A percentile compares a stretch with the other conserved stretches of the same genome.
Conservation (phyloP, 495 filamentous ascomycete species). For the Podospora anserina region DNA sequence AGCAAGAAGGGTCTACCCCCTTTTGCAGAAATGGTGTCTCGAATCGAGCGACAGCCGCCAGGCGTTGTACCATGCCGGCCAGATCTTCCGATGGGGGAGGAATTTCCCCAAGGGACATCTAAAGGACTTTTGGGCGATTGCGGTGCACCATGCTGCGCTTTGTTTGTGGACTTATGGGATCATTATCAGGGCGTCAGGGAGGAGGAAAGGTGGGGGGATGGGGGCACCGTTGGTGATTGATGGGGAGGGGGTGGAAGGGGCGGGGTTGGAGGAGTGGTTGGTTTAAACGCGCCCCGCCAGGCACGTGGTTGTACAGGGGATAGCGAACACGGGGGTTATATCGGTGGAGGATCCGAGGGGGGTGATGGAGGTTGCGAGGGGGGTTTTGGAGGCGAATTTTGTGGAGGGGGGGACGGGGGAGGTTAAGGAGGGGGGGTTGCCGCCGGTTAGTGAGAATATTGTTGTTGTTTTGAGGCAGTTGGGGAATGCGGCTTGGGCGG, state of each 20-base stretch:
- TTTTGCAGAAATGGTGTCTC: conserved; percentile 52
- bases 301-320: neutral
- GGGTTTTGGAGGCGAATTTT: conserved; percentile 49
- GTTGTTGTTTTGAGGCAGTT: conserved; percentile 54
- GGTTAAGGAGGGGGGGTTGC: conserved; percentile 50
- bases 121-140: conserved; percentile 58
- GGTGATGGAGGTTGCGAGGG: conserved; percentile 47
- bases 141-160: conserved; percentile 57
- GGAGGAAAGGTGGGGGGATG: conserved; percentile 14
- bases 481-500: conserved; percentile 41
- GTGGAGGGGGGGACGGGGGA: conserved; percentile 56
- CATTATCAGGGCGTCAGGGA: conserved; percentile 34
- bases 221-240: conserved; percentile 47
- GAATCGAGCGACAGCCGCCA: conserved; percentile 46
- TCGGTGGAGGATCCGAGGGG: conserved; percentile 41
- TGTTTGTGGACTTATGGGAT: conserved; percentile 61
- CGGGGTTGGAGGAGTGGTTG: conserved; percentile 47
- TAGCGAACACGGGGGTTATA: conserved; percentile 16
- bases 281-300: no score
- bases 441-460: conserved; percentile 63
- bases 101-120: conserved; percentile 45
- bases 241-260: conserved; percentile 32
- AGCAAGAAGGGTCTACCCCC: conserved; percentile 51
- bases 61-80: conserved; percentile 62
- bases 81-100: conserved; percentile 55